A percentile compares a stretch with the other conserved stretches of the same genome.
These are phyloP conservation scores for Verticillium zaregamsianum DNA, from an alignment of 2,329 filamentous ascomycete species.

Conservation along the genomic window DNA sequence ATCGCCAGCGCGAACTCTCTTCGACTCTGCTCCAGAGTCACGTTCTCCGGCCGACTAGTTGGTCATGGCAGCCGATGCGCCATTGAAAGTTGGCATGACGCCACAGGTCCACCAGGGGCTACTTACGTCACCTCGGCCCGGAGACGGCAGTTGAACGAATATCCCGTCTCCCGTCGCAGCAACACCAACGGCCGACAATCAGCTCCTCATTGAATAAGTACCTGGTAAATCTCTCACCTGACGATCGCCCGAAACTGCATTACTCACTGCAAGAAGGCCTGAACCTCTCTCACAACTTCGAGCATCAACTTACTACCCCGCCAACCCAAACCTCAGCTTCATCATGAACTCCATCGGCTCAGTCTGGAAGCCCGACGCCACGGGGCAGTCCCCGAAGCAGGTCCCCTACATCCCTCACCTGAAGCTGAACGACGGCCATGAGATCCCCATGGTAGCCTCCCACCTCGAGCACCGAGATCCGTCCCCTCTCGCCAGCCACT, in stretches of 20 bases:
- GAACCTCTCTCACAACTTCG: background rate
- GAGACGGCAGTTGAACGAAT: background rate
- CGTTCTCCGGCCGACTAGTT: background rate
- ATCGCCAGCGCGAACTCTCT: no score
- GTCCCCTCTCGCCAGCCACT: background rate
- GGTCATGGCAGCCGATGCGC: background rate
- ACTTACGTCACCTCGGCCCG: background rate
- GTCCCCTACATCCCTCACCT: slow-evolving; percentile 46
- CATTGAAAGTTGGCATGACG: background rate
- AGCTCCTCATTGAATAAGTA: background rate
- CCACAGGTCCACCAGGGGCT: background rate
- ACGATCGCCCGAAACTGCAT: background rate
- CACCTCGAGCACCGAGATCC: background rate
- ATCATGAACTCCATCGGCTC: slow-evolving; percentile 40
- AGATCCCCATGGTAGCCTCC: slow-evolving; percentile 60
- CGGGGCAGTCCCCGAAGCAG: slow-evolving; percentile 36
- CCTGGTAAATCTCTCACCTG: background rate
- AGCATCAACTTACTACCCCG: background rate
- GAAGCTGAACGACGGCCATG: slow-evolving; percentile 69
- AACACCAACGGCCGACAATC: background rate
- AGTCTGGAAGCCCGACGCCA: slow-evolving; percentile 32
- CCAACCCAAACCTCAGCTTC: background rate
- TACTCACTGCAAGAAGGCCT: no score
- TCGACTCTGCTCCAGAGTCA: background rate
- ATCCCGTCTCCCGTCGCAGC: background rate